These are phyloP conservation scores for Croton laevigatus DNA, from an alignment of 441 rosid genomes.

Conservation along the genomic window DNA sequence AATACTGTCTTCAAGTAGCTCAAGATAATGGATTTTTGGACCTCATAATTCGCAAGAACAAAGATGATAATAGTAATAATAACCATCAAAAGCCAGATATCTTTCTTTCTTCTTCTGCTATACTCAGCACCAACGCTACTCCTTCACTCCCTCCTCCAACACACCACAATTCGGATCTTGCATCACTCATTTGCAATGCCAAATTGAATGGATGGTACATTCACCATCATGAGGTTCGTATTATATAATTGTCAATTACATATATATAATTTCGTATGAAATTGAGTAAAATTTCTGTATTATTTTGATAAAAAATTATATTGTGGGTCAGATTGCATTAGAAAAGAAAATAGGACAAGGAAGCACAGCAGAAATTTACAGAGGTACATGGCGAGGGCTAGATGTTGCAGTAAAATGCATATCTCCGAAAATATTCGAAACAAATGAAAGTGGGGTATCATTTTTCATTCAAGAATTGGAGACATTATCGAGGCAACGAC, in stretches of 20 bases:
- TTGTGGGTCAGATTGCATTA: conserved; percentile 31
- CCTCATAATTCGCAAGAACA: conserved; percentile 29
- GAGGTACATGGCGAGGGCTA: conserved; percentile 49
- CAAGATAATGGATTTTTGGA: conserved; percentile 50
- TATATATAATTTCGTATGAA: too few species aligned
- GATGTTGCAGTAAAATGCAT: conserved; percentile 62
- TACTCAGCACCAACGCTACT: not conserved
- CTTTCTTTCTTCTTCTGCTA: conserved; percentile 15
- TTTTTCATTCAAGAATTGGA: conserved; percentile 54
- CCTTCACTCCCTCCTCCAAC: conserved; percentile 15
- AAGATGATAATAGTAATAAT: conserved; percentile 9
- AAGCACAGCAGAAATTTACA: conserved; percentile 49
- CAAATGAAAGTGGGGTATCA: conserved; percentile 32
- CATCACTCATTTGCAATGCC: conserved; percentile 34
- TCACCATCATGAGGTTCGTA: conserved; percentile 41
- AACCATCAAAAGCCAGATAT: not conserved
- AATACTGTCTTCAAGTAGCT: conserved; percentile 60
- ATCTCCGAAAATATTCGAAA: conserved; percentile 35
- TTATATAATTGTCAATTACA: not conserved
- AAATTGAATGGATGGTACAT: conserved; percentile 47
- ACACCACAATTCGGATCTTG: conserved; percentile 23
- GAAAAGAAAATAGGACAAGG: conserved; percentile 45
- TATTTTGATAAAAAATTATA: too few species aligned
- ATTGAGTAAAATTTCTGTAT: too few species aligned
- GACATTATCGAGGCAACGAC: conserved; percentile 48